Conservation (phyloP, 345 rosid species). For the Dipteronia sinensis region DNA sequence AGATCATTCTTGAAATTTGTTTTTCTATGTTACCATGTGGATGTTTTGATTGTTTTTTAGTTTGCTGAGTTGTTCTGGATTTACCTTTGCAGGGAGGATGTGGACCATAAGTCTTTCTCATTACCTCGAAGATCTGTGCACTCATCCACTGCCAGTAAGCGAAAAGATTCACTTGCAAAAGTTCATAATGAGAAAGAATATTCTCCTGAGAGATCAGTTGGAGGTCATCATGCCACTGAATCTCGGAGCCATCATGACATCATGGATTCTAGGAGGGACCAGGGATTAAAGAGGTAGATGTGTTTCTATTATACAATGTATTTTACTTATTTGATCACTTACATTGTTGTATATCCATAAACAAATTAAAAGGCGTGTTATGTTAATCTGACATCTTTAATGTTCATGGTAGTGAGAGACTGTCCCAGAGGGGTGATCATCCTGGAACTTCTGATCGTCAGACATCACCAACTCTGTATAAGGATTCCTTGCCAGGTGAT, state of each 20-base stretch:
- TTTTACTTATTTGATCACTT: conserved; percentile 16
- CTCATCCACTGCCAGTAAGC: conserved; percentile 40
- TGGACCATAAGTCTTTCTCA: conserved; percentile 36
- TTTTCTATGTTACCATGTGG: conserved; percentile 7
- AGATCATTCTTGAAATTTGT: conserved; percentile 4
- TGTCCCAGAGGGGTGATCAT: conserved; percentile 35
- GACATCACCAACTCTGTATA: conserved; percentile 38
- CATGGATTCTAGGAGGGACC: conserved; percentile 37
- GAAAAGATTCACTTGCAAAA: conserved; percentile 34
- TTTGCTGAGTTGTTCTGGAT: conserved; percentile 12
- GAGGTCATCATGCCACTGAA: conserved; percentile 25
- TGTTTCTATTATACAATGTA: neutral
- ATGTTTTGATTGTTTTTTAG: conserved; percentile 4
- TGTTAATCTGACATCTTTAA: conserved; percentile 20
- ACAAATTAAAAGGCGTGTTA: neutral
- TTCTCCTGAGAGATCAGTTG: conserved; percentile 31
- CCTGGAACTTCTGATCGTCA: conserved; percentile 40
- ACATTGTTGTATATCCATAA: neutral
- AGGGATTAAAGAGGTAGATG: conserved; percentile 52
- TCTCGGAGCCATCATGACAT: conserved; percentile 27
- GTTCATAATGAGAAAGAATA: conserved; percentile 27
- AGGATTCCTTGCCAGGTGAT: conserved; percentile 31
- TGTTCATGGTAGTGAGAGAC: conserved; percentile 53
- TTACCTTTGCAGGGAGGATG: conserved; percentile 37
- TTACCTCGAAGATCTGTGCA: conserved; percentile 31